Evolutionary conservation across 768 basidiomycete species (phyloP), one percentile per base, ranked within the genome.

Genomic region (Tulasnella sp.): DNA sequence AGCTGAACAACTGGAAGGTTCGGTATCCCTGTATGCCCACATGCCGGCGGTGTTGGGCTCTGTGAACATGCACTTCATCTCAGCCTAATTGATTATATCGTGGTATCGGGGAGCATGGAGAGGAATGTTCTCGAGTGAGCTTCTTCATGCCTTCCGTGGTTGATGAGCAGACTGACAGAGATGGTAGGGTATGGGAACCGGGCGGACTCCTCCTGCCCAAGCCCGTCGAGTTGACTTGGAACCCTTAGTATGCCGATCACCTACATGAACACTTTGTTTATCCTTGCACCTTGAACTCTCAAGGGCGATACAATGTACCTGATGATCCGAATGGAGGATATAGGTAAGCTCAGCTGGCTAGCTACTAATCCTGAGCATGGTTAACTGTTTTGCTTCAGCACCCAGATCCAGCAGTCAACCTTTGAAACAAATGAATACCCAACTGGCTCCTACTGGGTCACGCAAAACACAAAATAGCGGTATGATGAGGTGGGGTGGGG

Each of bases 351-450:
- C 21, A 12, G 7, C 9, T 31, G n/a, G 27, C n/a, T 14, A n/a
- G n/a, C n/a, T n/a, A n/a, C n/a, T n/a, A n/a, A 77, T n/a, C 9
- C 6, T 52, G 4, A 10, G 16, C 31, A 8, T 16, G 7, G 75
- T 46, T 40, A 16, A 56, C 44, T 84, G n/a, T 31, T 16, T 18
- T 34, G 31, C 16, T 8, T 84, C 84, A 96, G 95, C 82, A 97
- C 97, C 84, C 93, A 97, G 86, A 96, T 98, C 91, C 88, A 90
- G 84, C 89, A 91, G 81, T 84, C 90, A 77, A 94, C 93, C 81
- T 94, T 97, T 82, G 90, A 89, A 18, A 90, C 93, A 82, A 98
- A 89, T 84, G 91, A 94, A 83, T 98, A 91, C 90, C 97, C 96
- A 9, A 87, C 90, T 82, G 97, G 97, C 7, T 87, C 89, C 7